Base-by-base conservation (phyloP, 148 eudicot genomes). In the Rhododendron simsii region DNA sequence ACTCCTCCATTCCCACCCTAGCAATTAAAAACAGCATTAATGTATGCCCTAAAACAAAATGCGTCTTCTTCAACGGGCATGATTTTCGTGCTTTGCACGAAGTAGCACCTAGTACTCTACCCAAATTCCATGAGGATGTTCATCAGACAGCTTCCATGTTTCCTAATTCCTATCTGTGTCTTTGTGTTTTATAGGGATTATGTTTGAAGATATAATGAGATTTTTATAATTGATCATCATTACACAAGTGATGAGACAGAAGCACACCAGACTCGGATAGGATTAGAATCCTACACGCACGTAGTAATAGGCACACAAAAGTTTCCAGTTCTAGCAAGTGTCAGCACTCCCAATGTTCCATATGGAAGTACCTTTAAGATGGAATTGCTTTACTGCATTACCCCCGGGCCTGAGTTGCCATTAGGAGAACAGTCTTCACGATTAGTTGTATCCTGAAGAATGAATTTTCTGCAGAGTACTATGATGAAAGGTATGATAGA, bases 401-500 rank as follows among this genome's bases (percentile, higher is more conserved):
- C 94, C 44, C 92, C 95, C 16, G 99, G 98, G n/a, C 93, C 96
- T 53, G 99, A 95, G 81, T 90, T 93, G 77, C 95, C 96, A 47
- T 92, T 98, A 35, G 96, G 95, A 85, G 96, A 97, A 71, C 95
- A 92, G 87, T 92, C 94, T 80, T 90, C 98, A 26, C 91, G 88
- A 15, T 79, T 97, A 85, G 94, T 92, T 21, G 82, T 93, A 85
- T 95, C 98, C 10, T 97, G 95, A 94, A 89, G 98, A 44, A 84
- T 91, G 80, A 97, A 97, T 89, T 97, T 97, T 86, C 85, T 91
- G 57, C 99, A 97, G 89, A 97, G 95, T 85, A 93, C 98, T 77
- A 95, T 96, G 98, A 94, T 96, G 96, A 94, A 91, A 91, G 94
- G 98, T 83, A 93, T 96, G 96, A 93, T 96, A 83, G 98, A 95